Evolutionary conservation across 495 filamentous ascomycete species (phyloP), one percentile per base, ranked within the genome.

Genomic region (Thozetella sp.): DNA sequence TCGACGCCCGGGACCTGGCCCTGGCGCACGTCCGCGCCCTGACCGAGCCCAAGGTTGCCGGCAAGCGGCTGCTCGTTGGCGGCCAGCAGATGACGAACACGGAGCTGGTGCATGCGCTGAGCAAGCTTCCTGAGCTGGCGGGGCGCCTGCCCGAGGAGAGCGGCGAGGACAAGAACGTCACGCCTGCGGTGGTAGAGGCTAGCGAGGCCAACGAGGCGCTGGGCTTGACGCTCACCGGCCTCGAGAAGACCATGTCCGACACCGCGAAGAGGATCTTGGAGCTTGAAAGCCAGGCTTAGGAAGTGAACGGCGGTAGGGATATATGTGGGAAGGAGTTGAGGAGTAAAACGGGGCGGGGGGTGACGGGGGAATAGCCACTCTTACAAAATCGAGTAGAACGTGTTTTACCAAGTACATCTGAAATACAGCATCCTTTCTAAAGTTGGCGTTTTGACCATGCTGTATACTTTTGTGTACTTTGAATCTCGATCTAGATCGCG

Each of bases 191-290:
- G 25, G 61, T 71, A 24, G 56, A 68, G 46, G 63, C 63, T 2
- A 54, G 51, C 4, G 65, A 67, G 50, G 68, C 61, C 55, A 78
- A 73, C 57, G 60, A 67, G 55, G 51, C 65, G 20, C 51, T 75
- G 53, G 65, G 61, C 0, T 25, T 74, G 53, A 62, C 56, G 55
- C 65, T 72, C 22, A 55, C 67, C 23, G 73, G 25, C 17, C 22
- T 67, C 1, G 72, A 76, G 51, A 61, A 74, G 64, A 74, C 72
- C 3, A 70, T 77, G 65, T 66, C 66, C 11, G 72, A 74, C 64
- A 56, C 70, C 22, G 74, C 72, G 17, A 65, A 53, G 63, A 68
- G 48, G 22, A 59, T 73, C 20, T 56, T 73, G 23, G 64, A 71
- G 62, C 50, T 66, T 23, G 63, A 66, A 57, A 55, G 37, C 55